Conservation (phyloP, 352 stramenopile genomes). For the Phytophthora europaea region DNA sequence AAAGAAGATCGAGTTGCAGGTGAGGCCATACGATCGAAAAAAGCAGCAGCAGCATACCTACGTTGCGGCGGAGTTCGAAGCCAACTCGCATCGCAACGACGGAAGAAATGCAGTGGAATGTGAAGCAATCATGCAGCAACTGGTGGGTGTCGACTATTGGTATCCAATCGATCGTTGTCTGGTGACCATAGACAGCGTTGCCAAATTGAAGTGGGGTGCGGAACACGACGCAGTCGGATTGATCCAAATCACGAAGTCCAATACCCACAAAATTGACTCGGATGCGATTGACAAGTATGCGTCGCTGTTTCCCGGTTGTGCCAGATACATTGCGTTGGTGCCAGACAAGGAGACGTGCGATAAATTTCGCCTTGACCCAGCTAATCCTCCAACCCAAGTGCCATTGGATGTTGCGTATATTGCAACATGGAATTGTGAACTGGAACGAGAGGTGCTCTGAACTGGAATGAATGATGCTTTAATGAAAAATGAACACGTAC, state of each 20-base stretch:
- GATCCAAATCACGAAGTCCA: conserved; percentile 33
- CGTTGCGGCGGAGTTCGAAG: conserved; percentile 15
- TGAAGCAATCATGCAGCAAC: conserved; percentile 24
- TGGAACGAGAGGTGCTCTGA: too few relatives aligned
- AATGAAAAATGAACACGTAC: too few relatives aligned
- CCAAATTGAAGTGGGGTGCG: conserved; percentile 25
- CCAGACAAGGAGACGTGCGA: conserved; percentile 21
- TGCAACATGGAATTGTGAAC: conserved; percentile 18
- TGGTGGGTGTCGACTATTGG: conserved; percentile 24
- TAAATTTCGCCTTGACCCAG: conserved; percentile 22
- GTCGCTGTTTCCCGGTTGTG: conserved; percentile 4
- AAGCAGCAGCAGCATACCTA: conserved; percentile 24
- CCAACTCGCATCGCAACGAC: conserved; percentile 17
- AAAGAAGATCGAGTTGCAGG: conserved; percentile 29
- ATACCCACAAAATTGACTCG: conserved; percentile 31
- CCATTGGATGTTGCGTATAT: conserved; percentile 28
- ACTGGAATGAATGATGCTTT: too few relatives aligned
- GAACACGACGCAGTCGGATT: conserved; percentile 10
- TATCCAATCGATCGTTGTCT: conserved; percentile 21
- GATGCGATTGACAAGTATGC: conserved; percentile 26
- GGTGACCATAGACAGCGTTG: conserved; percentile 28
- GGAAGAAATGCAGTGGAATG: conserved; percentile 26
- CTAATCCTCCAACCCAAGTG: conserved; percentile 22
- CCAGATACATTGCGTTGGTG: conserved; percentile 25
- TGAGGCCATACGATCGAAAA: conserved; percentile 25